Evolutionary conservation across 352 stramenopile species (phyloP).

Genomic region (Phytophthora citricola): DNA sequence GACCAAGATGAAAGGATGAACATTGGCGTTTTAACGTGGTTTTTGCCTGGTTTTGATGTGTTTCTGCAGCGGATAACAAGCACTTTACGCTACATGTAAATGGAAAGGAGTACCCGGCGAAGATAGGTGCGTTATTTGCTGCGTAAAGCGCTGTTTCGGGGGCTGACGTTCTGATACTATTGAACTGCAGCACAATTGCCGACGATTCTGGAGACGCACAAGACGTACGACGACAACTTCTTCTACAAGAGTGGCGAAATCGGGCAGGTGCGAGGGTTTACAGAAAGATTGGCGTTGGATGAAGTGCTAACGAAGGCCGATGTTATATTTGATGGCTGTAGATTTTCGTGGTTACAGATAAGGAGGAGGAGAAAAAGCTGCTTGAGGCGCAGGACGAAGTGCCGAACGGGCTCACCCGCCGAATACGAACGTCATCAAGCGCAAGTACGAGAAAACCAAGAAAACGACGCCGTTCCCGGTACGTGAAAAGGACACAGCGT

Average conservation of each 20-base stretch:
- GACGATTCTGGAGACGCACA: conserved; percentile 89
- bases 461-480: conserved; percentile 85
- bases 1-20: neutral
- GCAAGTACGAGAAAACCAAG: conserved; percentile 89
- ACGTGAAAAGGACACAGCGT: conserved; percentile 9
- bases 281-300: neutral
- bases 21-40: conserved; percentile 12
- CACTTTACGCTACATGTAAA: conserved; percentile 84
- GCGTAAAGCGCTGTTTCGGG: neutral
- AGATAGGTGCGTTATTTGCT: conserved; percentile 80
- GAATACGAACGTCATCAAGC: conserved; percentile 89
- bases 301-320: neutral
- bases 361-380: conserved; percentile 69
- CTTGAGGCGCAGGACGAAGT: conserved; percentile 76
- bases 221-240: conserved; percentile 90
- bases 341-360: conserved; percentile 87
- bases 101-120: conserved; percentile 78
- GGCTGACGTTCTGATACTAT: conserved; percentile 11
- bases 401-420: conserved; percentile 79
- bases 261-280: conserved; percentile 54
- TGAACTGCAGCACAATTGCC: conserved; percentile 75
- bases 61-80: conserved; percentile 80
- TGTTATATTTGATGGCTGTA: conserved; percentile 25
- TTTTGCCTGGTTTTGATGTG: conserved; percentile 1
- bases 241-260: conserved; percentile 92